These are phyloP conservation scores for Leccinum fuscescens DNA, from an alignment of 1,284 basidiomycete genomes.

Conservation along the genomic window DNA sequence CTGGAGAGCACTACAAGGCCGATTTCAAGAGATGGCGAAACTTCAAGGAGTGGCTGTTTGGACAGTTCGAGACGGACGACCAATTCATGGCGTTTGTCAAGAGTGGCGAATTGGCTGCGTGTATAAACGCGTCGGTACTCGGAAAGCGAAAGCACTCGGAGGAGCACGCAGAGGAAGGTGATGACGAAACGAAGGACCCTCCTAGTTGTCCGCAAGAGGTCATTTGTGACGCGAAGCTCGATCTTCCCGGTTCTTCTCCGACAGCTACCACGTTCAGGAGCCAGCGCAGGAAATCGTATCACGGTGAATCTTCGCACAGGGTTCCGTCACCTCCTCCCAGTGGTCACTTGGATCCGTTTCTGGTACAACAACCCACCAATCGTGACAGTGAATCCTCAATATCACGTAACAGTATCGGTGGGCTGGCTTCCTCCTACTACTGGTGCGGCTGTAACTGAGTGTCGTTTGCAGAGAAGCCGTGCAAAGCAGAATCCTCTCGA, in stretches of 20 bases:
- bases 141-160: conserved; percentile 30
- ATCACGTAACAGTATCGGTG: conserved; percentile 10
- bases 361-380: neutral
- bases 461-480: conserved; percentile 9
- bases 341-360: conserved; percentile 12
- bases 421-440: conserved; percentile 2
- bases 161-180: conserved; percentile 2
- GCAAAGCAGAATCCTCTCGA: conserved; percentile 33
- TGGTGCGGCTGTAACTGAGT: neutral
- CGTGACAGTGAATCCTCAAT: neutral
- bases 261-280: neutral
- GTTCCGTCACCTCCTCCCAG: neutral
- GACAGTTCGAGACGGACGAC: conserved; percentile 33
- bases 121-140: conserved; percentile 18
- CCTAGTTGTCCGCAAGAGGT: neutral
- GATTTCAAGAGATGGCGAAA: conserved; percentile 51
- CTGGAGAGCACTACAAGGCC: conserved; percentile 44
- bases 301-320: conserved; percentile 11
- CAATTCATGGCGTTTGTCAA: conserved; percentile 19
- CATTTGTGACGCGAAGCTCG: neutral
- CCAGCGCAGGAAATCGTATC: conserved; percentile 22
- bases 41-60: conserved; percentile 45
- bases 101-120: conserved; percentile 7
- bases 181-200: conserved; percentile 2
- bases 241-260: conserved; percentile 1